Conservation (phyloP, 768 basidiomycete species). For the Pleurotus djamor region DNA sequence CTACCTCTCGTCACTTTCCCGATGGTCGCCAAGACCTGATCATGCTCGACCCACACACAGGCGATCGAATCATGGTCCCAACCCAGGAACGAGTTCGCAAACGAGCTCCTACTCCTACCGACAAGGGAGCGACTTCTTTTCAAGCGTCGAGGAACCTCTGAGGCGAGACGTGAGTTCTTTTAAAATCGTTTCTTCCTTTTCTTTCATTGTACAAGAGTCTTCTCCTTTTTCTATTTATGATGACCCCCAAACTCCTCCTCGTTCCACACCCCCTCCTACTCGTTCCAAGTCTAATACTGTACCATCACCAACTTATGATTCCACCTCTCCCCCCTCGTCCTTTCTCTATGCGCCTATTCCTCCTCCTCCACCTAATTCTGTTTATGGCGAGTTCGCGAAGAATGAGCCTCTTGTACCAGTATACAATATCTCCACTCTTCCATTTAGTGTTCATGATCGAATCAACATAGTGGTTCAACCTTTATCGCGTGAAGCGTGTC, state of each 20-base stretch:
- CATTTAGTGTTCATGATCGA: background rate
- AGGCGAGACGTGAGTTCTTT: background rate
- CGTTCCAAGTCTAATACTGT: too few species aligned
- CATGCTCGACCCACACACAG: conserved; percentile 16
- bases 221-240: too few species aligned
- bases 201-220: too few species aligned
- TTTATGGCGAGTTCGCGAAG: too few species aligned
- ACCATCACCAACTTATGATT: too few species aligned
- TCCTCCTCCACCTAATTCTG: too few species aligned
- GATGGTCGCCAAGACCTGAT: conserved; percentile 14
- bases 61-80: conserved; percentile 6
- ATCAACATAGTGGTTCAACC: background rate
- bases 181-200: background rate
- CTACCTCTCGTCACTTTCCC: conserved; percentile 7
- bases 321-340: too few species aligned
- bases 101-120: background rate
- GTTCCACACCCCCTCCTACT: too few species aligned
- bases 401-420: too few species aligned
- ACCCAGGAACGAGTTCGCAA: conserved; percentile 7
- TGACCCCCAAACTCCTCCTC: background rate
- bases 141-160: background rate
- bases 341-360: too few species aligned
- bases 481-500: too few species aligned
- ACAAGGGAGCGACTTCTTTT: background rate
- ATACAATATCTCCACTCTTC: too few species aligned